Percentiles rank a stretch among this genome's conserved stretches.
These are phyloP conservation scores for Avena atlantica DNA, from an alignment of 176 grass and related monocot species.

Conservation along the genomic window DNA sequence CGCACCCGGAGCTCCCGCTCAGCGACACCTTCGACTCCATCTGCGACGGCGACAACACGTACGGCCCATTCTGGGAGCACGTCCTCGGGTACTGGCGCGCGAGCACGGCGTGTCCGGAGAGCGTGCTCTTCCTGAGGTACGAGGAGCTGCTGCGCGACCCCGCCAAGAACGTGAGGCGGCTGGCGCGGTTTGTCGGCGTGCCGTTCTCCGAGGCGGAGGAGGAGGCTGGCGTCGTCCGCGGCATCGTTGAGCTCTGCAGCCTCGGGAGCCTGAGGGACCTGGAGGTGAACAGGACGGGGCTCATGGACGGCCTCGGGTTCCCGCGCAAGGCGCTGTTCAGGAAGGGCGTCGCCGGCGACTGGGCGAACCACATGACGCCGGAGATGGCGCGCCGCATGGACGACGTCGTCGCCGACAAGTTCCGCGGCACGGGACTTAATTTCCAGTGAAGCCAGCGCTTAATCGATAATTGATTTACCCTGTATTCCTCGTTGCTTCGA, in stretches of 20 bases:
- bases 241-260: conserved; percentile 43
- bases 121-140: conserved; percentile 47
- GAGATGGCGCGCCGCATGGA: conserved; percentile 48
- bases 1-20: not conserved
- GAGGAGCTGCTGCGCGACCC: conserved; percentile 46
- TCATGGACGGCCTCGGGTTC: not conserved
- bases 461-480: too few species aligned
- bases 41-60: not conserved
- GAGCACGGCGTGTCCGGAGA: not conserved
- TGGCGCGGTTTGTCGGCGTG: conserved; percentile 38
- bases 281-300: conserved; percentile 27
- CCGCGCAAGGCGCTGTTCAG: not conserved
- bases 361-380: conserved; percentile 46
- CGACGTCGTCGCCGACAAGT: conserved; percentile 12
- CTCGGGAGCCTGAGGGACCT: not conserved
- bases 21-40: not conserved
- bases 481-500: not conserved
- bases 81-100: conserved; percentile 39
- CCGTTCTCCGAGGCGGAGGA: conserved; percentile 35
- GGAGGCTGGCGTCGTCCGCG: not conserved
- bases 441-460: not conserved
- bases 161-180: not conserved
- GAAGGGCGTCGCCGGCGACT: conserved; percentile 46
- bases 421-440: not conserved
- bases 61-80: conserved; percentile 47